Base-by-base conservation (phyloP, 441 rosid genomes). In the Syzygium malaccense region DNA sequence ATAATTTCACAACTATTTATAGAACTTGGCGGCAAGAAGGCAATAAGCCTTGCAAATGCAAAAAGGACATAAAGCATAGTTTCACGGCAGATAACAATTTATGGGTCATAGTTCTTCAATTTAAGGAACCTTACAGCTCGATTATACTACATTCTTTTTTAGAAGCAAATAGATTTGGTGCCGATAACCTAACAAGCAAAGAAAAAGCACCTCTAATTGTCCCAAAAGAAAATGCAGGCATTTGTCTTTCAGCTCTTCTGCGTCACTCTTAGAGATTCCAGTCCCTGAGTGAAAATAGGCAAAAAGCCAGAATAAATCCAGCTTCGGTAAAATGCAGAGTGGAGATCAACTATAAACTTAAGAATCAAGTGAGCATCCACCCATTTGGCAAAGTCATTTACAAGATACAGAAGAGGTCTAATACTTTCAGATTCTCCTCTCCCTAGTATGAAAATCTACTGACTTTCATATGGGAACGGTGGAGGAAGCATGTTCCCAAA, bases 171-270 rank as follows among this genome's bases (percentile, higher is more conserved):
- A 86, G 49, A 19, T 53, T 26, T 80, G 66, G 49, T 19, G 48
- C 37, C 33, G 51, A 85, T 51, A 80, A 13, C 84, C 14, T 86
- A n/a, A 83, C n/a, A 87, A 86, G 78, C 37, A 56, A 88, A 95
- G 30, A 62, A 85, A 85, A 85, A 30, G 17, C 84, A 88, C 99
- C 99, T 93, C 71, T 64, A 96, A 90, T 86, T 93, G 92, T 90
- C 94, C 94, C 91, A 93, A 87, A 88, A 98, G 96, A 89, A 95
- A 97, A 91, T 92, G 89, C 80, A 97, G 90, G 91, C 99, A 95
- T 90, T 92, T 94, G 89, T 94, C 94, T 90, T 96, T 94, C 89
- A 96, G 89, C 85, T 92, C 90, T 89, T 87, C 91, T 88, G 98
- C 95, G 79, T 96, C 98, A 86, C 79, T 92, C 91, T 92, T 93